phyloP scores from a whole-genome alignment of 140 eudicot species.

The Cichorium intybus region DNA sequence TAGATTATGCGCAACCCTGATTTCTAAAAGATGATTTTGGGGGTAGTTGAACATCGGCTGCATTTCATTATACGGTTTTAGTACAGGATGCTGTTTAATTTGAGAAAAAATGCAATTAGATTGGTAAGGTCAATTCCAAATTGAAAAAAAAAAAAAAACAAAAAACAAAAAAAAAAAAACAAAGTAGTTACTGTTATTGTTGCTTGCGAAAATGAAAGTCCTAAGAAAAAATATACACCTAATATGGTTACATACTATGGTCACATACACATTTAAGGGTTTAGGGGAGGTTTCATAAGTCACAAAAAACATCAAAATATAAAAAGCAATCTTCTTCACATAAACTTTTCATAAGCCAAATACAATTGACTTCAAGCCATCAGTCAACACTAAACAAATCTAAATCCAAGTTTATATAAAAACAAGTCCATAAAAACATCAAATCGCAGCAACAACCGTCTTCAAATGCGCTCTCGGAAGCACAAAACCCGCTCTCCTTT shows the following conservation, averaged over 20 bases:
- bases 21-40: background rate
- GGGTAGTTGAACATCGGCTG: conserved; percentile 26
- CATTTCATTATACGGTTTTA: conserved; percentile 11
- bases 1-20: too few species aligned
- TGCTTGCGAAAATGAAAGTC: too few species aligned
- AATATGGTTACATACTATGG: too few species aligned
- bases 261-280: too few species aligned
- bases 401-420: background rate
- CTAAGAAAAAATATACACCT: too few species aligned
- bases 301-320: background rate
- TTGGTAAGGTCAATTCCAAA: conserved; percentile 1
- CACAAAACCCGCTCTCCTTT: conserved; percentile 71
- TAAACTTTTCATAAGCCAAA: conserved; percentile 36
- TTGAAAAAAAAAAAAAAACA: background rate
- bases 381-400: conserved; percentile 1
- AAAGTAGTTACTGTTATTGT: too few species aligned
- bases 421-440: conserved; percentile 4
- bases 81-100: conserved; percentile 19
- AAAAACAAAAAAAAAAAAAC: too few species aligned
- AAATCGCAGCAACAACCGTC: conserved; percentile 35
- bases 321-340: conserved; percentile 9
- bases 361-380: conserved; percentile 37
- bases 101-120: background rate
- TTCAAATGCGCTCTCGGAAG: conserved; percentile 42
- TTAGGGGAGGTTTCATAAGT: too few species aligned